phyloP scores from a whole-genome alignment of 441 rosid genomes.

The Daphne laureola region DNA sequence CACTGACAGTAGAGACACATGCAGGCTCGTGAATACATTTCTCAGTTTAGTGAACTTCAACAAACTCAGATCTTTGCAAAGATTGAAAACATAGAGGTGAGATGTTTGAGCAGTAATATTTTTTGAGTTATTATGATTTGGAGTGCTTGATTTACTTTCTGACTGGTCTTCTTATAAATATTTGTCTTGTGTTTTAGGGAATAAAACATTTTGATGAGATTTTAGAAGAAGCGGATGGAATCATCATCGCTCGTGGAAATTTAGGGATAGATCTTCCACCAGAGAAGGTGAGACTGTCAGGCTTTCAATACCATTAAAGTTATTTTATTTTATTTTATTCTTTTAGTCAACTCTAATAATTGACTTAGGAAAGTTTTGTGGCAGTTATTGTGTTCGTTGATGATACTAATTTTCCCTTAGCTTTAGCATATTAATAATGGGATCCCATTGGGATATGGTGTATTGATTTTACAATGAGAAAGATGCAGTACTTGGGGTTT shows the following conservation, averaged over 20 bases:
- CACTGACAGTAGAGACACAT: slow-evolving; percentile 10
- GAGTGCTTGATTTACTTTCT: slow-evolving; percentile 7
- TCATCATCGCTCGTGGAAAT: slow-evolving; percentile 51
- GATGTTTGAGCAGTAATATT: neutral
- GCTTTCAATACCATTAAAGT: no score
- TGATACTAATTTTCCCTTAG: no score
- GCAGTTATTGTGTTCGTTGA: no score
- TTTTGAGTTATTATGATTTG: neutral
- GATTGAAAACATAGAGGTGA: slow-evolving; percentile 52
- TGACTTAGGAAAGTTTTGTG: no score
- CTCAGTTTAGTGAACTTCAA: slow-evolving; percentile 30
- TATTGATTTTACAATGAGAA: no score
- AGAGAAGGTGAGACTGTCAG: slow-evolving; percentile 32
- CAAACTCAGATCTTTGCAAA: slow-evolving; percentile 52
- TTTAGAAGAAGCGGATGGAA: slow-evolving; percentile 51
- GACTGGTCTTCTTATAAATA: slow-evolving; percentile 2
- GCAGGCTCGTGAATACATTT: slow-evolving; percentile 49
- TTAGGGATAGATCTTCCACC: slow-evolving; percentile 58
- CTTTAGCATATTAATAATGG: neutral
- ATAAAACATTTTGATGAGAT: slow-evolving; percentile 53
- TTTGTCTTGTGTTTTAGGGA: slow-evolving; percentile 24
- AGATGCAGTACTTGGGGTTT: no score
- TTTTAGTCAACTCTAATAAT: no score
- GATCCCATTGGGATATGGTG: neutral
- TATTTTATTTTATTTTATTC: no score